Base-by-base conservation (phyloP, 768 basidiomycete genomes). In the Agrocybe pediades region DNA sequence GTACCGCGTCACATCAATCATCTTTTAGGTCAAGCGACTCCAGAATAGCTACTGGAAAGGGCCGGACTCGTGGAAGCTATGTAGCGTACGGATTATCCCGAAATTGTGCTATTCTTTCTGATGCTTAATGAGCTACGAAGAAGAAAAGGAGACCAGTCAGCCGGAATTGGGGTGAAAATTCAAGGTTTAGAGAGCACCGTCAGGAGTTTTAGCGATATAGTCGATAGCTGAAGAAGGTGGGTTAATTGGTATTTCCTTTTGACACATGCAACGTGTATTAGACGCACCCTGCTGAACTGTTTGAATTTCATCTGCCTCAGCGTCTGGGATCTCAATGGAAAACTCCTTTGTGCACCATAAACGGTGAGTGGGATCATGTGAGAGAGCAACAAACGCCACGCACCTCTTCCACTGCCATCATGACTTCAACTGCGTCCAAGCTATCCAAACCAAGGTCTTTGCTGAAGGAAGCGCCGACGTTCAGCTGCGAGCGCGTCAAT, bases 361-460 rank as follows among this genome's bases (percentile, higher is more conserved):
- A n/a, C n/a, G 40, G 27, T 16, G 30, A 46, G 29, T 21, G 13
- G 25, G 27, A 45, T 25, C 51, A 27, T 24, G 51, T 39, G 51
- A 46, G 40, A 17, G 30, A 20, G 21, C 58, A 24, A n/a, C 19
- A 47, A 26, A 19, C 47, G 19, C 49, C 24, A 41, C 66, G 20
- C 61, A 85, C 88, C 84, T 95, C 97, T 75, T 99, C 97, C 61
- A 99, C 88, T 36, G 96, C 94, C 95, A 99, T 97, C 63, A 98
- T 92, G 23, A 98, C 95, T 71, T 99, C 97, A 17, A 99, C 95
- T 17, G 95, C 84, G 70, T 99, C 97, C 68, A 99, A 76, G 64
- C 95, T 98, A 74, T 99, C 97, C 26, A 97, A 81, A 25, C 92
- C 93, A 47, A 97, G 81, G 78, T 97, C 92, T 42, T 84, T 78